Evolutionary conservation across 2,329 filamentous ascomycete genomes (phyloP).

Genomic region (Dothideomycetes sp.): DNA sequence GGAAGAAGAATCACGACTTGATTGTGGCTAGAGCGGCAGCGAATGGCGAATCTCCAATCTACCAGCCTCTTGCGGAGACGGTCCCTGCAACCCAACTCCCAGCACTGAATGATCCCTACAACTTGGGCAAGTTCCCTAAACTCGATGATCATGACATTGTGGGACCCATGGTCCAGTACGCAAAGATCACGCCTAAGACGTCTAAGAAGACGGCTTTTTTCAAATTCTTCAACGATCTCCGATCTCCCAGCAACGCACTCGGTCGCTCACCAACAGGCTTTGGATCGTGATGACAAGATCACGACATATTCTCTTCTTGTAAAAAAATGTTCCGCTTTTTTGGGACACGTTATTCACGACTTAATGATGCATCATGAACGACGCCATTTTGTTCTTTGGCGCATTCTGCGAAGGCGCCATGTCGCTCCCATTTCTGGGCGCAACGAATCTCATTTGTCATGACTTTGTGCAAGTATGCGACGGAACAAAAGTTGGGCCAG

Average conservation of each 20-base stretch:
- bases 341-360: conserved; percentile 11
- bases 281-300: conserved; percentile 1
- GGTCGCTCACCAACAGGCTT: conserved; percentile 7
- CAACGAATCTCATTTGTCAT: conserved; percentile 12
- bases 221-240: conserved; percentile 27
- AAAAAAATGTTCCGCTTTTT: conserved; percentile 11
- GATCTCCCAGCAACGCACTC: conserved; percentile 11
- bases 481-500: conserved; percentile 3
- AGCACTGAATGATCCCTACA: conserved; percentile 55
- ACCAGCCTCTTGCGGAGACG: conserved; percentile 32
- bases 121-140: conserved; percentile 75
- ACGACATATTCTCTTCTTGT: background rate
- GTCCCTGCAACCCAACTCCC: conserved; percentile 57
- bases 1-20: conserved; percentile 61
- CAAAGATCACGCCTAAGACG: conserved; percentile 24
- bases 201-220: conserved; percentile 25
- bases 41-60: conserved; percentile 32
- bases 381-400: conserved; percentile 7
- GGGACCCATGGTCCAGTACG: conserved; percentile 66
- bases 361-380: conserved; percentile 7
- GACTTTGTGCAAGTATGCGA: conserved; percentile 1
- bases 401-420: conserved; percentile 3
- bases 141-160: conserved; percentile 89
- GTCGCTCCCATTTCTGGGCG: conserved; percentile 3
- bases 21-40: conserved; percentile 40